Conservation (phyloP, 352 stramenopile species). For the Pythium monospermum region DNA sequence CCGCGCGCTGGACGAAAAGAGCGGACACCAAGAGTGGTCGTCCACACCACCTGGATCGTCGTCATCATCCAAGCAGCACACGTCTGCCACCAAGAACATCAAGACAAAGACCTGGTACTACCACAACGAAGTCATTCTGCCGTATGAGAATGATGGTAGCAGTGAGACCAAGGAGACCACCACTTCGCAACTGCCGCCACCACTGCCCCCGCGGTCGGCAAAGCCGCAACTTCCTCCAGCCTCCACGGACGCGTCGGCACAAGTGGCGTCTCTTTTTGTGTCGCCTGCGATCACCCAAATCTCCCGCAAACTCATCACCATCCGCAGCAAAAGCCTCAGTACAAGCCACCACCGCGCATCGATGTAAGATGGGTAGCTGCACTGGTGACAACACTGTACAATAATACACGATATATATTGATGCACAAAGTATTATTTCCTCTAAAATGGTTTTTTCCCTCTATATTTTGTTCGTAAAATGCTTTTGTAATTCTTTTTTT, state of each 20-base stretch:
- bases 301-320: constrained; percentile 45
- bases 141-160: constrained; percentile 15
- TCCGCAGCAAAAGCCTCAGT: constrained; percentile 40
- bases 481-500: not conserved
- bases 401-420: not conserved
- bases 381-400: not conserved
- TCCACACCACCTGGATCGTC: constrained; percentile 7
- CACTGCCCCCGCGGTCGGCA: not conserved
- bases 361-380: constrained; percentile 5
- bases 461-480: too few species aligned
- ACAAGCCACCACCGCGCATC: constrained; percentile 21
- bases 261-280: not conserved
- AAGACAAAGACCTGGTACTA: constrained; percentile 24
- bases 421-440: not conserved
- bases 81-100: constrained; percentile 9
- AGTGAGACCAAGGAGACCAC: not conserved
- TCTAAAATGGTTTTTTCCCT: not conserved
- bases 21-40: constrained; percentile 4
- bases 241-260: not conserved
- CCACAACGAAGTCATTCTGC: constrained; percentile 21
- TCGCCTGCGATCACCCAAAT: constrained; percentile 11
- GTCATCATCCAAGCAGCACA: not conserved
- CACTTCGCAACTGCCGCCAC: not conserved
- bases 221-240: constrained; percentile 8
- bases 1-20: constrained; percentile 29